Evolutionary conservation across 2,329 filamentous ascomycete genomes (phyloP).

Genomic region (Fusarium odoratissimum): DNA sequence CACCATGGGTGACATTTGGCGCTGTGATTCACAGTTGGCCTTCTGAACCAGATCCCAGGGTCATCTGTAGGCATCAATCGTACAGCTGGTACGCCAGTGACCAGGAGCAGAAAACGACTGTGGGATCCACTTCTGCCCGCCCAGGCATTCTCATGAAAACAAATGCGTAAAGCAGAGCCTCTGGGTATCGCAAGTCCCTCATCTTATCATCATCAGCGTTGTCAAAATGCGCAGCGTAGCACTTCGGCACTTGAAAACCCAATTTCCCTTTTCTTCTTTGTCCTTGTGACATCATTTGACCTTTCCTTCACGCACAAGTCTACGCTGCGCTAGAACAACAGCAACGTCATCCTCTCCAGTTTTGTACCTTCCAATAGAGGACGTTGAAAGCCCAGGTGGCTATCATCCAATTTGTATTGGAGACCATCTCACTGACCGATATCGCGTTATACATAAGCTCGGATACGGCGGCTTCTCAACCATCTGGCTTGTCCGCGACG

Average conservation of each 20-base stretch:
- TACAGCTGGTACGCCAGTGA: neutral
- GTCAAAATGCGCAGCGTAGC: neutral
- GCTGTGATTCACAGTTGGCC: neutral
- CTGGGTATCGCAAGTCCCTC: too few species aligned
- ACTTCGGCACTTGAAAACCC: neutral
- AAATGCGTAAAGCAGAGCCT: neutral
- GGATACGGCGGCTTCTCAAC: slow-evolving; percentile 48
- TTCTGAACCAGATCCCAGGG: neutral
- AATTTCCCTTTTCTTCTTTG: neutral
- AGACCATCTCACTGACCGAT: slow-evolving; percentile 48
- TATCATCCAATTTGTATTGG: slow-evolving; percentile 55
- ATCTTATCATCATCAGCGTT: neutral
- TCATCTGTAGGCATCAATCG: neutral
- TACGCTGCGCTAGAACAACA: neutral
- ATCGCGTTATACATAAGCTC: slow-evolving; percentile 46
- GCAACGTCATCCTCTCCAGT: neutral
- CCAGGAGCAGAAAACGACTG: neutral
- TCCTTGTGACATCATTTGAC: too few species aligned
- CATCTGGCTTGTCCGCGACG: slow-evolving; percentile 49
- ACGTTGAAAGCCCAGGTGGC: slow-evolving; percentile 41
- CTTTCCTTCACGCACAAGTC: too few species aligned
- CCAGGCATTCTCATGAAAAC: neutral
- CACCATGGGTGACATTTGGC: too few species aligned
- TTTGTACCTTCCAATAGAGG: neutral
- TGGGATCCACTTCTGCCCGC: neutral